A percentile compares a stretch with the other conserved stretches of the same genome.
Conservation (phyloP, 75 land plant genomes). For the Chamaecyparis obtusa region DNA sequence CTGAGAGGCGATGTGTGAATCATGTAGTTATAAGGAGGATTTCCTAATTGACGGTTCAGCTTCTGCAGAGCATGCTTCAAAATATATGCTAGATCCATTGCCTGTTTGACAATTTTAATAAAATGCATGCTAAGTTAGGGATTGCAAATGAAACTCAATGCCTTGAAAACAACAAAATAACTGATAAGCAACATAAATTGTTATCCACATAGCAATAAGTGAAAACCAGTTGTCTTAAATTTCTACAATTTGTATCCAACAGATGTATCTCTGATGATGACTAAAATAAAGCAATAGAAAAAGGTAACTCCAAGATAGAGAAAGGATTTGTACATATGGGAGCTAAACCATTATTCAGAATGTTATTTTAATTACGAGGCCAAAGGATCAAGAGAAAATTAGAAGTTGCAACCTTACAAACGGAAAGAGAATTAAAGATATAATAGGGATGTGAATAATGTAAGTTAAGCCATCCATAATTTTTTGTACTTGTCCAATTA, state of each 20-base stretch:
- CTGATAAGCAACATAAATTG: neutral
- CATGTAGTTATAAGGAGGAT: slow-evolving; percentile 86
- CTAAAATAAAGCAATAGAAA: neutral
- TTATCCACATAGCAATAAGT: neutral
- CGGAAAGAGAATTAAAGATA: neutral
- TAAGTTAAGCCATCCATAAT: neutral
- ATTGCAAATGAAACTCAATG: neutral
- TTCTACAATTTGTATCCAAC: neutral
- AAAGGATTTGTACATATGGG: neutral
- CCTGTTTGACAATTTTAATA: slow-evolving; percentile 28
- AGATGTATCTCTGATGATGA: neutral
- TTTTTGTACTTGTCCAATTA: neutral
- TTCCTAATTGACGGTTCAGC: slow-evolving; percentile 50
- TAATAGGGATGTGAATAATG: neutral
- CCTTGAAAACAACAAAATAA: neutral
- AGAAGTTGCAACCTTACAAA: neutral
- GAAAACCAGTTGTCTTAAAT: slow-evolving; percentile 27
- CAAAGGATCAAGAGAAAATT: neutral
- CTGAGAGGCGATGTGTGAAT: slow-evolving; percentile 70
- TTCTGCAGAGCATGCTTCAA: slow-evolving; percentile 64
- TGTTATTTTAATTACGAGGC: neutral
- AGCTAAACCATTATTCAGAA: neutral
- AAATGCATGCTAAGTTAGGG: neutral
- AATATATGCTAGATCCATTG: slow-evolving; percentile 62
- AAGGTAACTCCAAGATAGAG: neutral